Conservation (phyloP, 1,284 basidiomycete species). For the Cutaneotrichosporon daszewskae region DNA sequence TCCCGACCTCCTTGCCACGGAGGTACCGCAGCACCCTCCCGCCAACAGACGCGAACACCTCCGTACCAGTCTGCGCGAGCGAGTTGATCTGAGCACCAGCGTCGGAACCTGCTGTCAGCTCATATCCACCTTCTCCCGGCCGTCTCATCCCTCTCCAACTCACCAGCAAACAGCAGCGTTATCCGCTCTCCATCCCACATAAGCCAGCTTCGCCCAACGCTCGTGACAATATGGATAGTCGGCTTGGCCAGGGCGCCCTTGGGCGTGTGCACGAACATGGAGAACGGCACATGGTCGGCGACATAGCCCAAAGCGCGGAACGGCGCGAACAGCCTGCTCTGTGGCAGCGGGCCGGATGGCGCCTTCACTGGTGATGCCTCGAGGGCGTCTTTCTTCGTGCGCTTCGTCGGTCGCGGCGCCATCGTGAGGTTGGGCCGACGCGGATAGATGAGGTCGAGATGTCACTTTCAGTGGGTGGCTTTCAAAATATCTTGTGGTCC, state of each 20-base stretch:
- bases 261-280: slow-evolving; percentile 76
- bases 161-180: slow-evolving; percentile 86
- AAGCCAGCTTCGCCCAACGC: slow-evolving; percentile 85
- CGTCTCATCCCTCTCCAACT: slow-evolving; percentile 37
- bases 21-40: slow-evolving; percentile 67
- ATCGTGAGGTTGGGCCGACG: slow-evolving; percentile 2
- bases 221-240: slow-evolving; percentile 75
- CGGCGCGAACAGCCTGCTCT: slow-evolving; percentile 69
- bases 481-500: slow-evolving; percentile 7
- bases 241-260: slow-evolving; percentile 82
- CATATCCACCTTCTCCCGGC: background rate
- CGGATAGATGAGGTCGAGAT: background rate
- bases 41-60: slow-evolving; percentile 75
- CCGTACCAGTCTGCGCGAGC: slow-evolving; percentile 76
- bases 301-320: slow-evolving; percentile 91
- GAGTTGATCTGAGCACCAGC: slow-evolving; percentile 65
- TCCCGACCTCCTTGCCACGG: slow-evolving; percentile 67
- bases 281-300: slow-evolving; percentile 86
- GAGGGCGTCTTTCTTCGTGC: slow-evolving; percentile 11
- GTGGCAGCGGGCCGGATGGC: slow-evolving; percentile 13
- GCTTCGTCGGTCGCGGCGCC: slow-evolving; percentile 16
- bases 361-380: background rate
- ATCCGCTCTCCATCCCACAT: slow-evolving; percentile 95
- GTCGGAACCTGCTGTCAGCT: slow-evolving; percentile 63
- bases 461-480: background rate